Conservation (phyloP, 495 filamentous ascomycete genomes). For the Letharia columbiana region DNA sequence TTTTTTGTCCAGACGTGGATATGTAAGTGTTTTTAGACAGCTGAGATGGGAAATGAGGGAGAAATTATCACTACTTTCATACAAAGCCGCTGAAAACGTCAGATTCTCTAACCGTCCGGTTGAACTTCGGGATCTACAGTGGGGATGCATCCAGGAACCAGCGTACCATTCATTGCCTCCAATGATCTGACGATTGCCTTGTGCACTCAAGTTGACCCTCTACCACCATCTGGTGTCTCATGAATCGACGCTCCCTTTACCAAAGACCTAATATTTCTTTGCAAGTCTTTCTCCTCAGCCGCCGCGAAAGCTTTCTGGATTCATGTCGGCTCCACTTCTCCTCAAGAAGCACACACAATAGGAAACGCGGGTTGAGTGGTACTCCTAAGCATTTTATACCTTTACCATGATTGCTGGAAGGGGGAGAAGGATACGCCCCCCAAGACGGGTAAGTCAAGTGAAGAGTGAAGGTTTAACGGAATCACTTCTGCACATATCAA, state of each 20-base stretch:
- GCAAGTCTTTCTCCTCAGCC: background rate
- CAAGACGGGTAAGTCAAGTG: slow-evolving; percentile 52
- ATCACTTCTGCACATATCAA: background rate
- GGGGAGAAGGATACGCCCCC: slow-evolving; percentile 61
- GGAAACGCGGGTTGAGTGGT: background rate
- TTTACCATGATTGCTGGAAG: slow-evolving; percentile 53
- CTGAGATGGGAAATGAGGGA: too few species aligned
- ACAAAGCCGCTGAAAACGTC: slow-evolving; percentile 11
- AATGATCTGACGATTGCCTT: background rate
- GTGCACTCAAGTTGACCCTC: background rate
- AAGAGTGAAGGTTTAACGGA: background rate
- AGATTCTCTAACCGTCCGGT: background rate
- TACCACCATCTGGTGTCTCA: background rate
- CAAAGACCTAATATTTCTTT: background rate
- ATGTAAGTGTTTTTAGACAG: too few species aligned
- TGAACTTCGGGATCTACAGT: background rate
- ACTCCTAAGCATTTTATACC: background rate
- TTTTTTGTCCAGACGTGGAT: background rate
- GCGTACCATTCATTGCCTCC: background rate
- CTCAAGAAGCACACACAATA: background rate
- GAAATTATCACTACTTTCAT: too few species aligned
- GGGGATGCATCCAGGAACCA: slow-evolving; percentile 11
- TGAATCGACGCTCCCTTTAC: background rate
- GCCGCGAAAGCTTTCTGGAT: background rate
- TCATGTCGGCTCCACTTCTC: background rate